Evolutionary conservation across 805 yeast genomes (phyloP), one percentile per base, ranked within the genome.

Genomic region (Brettanomyces custersianus): DNA sequence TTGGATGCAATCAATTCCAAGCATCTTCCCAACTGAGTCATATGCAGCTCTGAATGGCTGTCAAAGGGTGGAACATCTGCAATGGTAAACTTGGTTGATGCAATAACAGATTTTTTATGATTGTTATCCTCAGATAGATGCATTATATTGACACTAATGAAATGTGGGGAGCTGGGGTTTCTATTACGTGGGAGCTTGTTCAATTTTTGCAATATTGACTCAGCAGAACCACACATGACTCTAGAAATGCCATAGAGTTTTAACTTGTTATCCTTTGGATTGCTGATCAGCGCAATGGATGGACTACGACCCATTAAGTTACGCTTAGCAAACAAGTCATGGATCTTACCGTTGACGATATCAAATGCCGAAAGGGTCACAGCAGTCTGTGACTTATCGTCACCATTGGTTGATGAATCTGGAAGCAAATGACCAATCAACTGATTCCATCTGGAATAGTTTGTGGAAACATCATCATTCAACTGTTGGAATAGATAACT

Each of bases 31-130:
- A 74, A 51, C 39, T 70, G 68, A 40, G 72, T 64, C 35, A 71
- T 51, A 8, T 74, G 66, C 29, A 62, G 62, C 44, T 72, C 72
- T 15, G 72, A 68, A 34, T 65, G 61, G 10, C 8, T 58, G 48
- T 73, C 77, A 7, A 72, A 59, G 1, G 77, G 56, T 2, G 77
- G 75, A 15, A 74, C 45, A 43, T 74, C 78, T 0, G 70, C 71
- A 29, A 74, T 49, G 0, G 71, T 66, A 20, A 73, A 34, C 68
- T 62, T 13, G 72, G 24, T 20, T 7, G 13, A 10, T 7, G 20
- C 20, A n/a, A 24, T 5, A 30, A n/a, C 20, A 9, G 15, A 13
- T 20, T 20, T 18, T 20, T 20, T 30, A n/a, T 17, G 24, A 12
- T 25, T 17, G n/a, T n/a, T n/a, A n/a, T n/a, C n/a, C n/a, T n/a